Base-by-base conservation (phyloP, 1,139 yeast genomes). In the Taphrina betulina region DNA sequence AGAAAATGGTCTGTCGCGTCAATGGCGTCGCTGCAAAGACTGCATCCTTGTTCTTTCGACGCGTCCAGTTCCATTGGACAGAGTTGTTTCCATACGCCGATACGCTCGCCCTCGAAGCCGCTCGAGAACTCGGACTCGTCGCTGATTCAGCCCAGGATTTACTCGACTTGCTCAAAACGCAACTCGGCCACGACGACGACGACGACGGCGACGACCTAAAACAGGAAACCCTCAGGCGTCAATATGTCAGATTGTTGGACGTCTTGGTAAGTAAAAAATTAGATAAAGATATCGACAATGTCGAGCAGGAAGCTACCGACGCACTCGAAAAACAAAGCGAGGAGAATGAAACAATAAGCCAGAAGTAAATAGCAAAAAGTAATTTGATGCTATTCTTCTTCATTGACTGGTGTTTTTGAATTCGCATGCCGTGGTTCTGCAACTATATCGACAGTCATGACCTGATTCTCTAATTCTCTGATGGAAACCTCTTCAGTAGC, bases 21-120 rank as follows among this genome's bases (percentile, higher is more conserved):
- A 43, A 43, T 14, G 48, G 48, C 7, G 29, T 43, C 19, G 48
- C 38, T 24, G 48, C 29, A 43, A 43, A 43, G 48, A 43, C 48
- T 5, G 31, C 48, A 10, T 20, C 36, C 26, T 31, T 43, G 29
- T 43, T 43, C 48, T 43, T 43, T 28, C 36, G 48, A 10, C 29
- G 48, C 14, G 48, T 43, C 24, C 48, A 43, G 20, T 12, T 31
- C 19, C 48, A 43, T 22, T 43, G 48, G 48, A 7, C 36, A 5
- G 48, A 43, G 14, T 14, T 43, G 28, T 43, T 43, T 31, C 48
- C 48, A 17, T 43, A 31, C 20, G 48, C 48, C 38, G 48, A 43
- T 20, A 33, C 20, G 2, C 36, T 43, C 16, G 48, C 48, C 17
- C 36, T 43, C 12, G 36, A 31, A n/a, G 48, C 48, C 16, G 48